Evolutionary conservation across 2,329 filamentous ascomycete species (phyloP), one percentile per base, ranked within the genome.

Genomic region (Leptographium wingfieldii): DNA sequence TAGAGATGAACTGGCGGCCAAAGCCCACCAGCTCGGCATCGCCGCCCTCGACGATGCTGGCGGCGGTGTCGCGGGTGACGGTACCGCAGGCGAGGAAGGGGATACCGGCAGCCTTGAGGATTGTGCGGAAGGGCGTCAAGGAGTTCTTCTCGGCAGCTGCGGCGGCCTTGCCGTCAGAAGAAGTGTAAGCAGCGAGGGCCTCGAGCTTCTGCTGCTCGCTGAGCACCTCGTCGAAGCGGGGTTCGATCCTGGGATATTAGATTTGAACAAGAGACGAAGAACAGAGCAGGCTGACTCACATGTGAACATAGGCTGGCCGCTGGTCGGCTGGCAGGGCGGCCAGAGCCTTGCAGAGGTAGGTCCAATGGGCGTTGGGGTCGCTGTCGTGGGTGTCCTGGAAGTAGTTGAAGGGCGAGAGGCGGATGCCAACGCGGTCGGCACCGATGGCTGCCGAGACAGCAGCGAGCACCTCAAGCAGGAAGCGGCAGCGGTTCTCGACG

Each of bases 381-480:
- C 69, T 67, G 78, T 83, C 83, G 51, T 70, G 70, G 80, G 85
- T 81, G 57, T 75, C 76, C 64, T 85, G 80, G 72, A 81, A 86
- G 5, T 69, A 69, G 55, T 74, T 77, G 69, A 76, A 85, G 0
- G 82, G 82, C 7, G 72, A 77, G n/a, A 86, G 66, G 3, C 83
- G 74, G 56, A 84, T 79, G n/a, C 72, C 78, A 7, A 74, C 73
- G 59, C 72, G 71, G 14, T 80, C 73, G 0, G 74, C 69, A 12
- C 80, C 81, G 11, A 84, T 69, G 12, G 81, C 81, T 0, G 70
- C 71, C 2, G 72, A 69, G 11, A 82, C 65, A 16, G 65, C 67
- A 11, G 63, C 57, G 12, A 68, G 48, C 6, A 66, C 59, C 53
- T 68, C 67, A 14, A 66, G 63, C 52, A 66, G 58, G 54, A 66